A percentile compares a stretch with the other conserved stretches of the same genome.
Conservation (phyloP, 2,329 filamentous ascomycete species). For the Pseudogymnoascus sp. region DNA sequence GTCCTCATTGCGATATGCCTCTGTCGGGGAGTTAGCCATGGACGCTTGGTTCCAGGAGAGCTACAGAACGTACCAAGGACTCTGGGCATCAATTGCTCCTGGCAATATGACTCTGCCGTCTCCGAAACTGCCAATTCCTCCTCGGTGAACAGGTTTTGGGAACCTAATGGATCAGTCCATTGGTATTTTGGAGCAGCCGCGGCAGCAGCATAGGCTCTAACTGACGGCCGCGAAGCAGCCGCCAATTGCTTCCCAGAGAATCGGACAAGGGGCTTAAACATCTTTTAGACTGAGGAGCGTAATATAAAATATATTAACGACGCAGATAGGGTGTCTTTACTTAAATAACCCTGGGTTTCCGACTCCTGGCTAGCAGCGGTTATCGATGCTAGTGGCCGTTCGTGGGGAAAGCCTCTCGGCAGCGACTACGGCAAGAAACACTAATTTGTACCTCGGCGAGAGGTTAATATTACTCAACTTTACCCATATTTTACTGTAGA, state of each 20-base stretch:
- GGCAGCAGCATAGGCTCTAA: conserved; percentile 20
- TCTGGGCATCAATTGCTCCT: conserved; percentile 76
- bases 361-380: conserved; percentile 6
- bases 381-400: background rate
- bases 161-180: conserved; percentile 82
- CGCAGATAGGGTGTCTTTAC: background rate
- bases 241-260: conserved; percentile 19
- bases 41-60: conserved; percentile 10
- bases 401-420: background rate
- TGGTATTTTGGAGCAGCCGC: conserved; percentile 49
- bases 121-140: conserved; percentile 87
- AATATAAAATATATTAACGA: background rate
- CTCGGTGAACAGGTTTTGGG: conserved; percentile 70
- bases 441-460: conserved; percentile 4
- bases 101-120: conserved; percentile 87
- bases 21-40: conserved; percentile 34
- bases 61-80: conserved; percentile 60
- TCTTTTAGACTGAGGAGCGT: conserved; percentile 13
- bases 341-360: background rate
- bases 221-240: conserved; percentile 15
- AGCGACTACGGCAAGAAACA: background rate
- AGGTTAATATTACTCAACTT: background rate
- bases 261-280: conserved; percentile 24
- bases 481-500: too few relatives aligned
- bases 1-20: conserved; percentile 77